phyloP scores from a whole-genome alignment of 2,329 filamentous ascomycete genomes.

The Cyphellophora europaea region DNA sequence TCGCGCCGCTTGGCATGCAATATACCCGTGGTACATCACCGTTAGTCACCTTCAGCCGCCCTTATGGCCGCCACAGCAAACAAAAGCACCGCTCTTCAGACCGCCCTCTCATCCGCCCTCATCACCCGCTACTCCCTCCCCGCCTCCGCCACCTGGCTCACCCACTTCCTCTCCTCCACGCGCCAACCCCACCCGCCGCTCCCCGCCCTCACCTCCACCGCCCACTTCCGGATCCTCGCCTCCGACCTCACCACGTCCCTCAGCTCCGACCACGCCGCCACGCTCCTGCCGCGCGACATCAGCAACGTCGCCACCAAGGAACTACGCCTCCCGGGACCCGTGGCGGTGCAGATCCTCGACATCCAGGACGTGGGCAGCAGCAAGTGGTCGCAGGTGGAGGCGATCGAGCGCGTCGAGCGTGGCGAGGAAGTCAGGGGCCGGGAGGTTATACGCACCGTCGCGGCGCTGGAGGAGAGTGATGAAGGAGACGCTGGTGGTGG shows the following conservation, averaged over 20 bases:
- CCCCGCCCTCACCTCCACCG: constrained; percentile 66
- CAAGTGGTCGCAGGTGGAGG: constrained; percentile 80
- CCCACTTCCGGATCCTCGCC: constrained; percentile 68
- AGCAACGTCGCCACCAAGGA: constrained; percentile 46
- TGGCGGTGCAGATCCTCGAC: constrained; percentile 75
- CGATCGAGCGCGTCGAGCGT: constrained; percentile 45
- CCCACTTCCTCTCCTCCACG: constrained; percentile 44
- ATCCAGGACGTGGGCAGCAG: constrained; percentile 73
- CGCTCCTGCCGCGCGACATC: constrained; percentile 51
- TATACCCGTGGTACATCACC: too few relatives aligned
- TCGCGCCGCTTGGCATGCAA: too few relatives aligned
- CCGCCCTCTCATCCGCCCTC: constrained; percentile 10
- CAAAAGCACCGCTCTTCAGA: constrained; percentile 7
- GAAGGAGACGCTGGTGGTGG: constrained; percentile 13
- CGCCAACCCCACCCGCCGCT: constrained; percentile 48
- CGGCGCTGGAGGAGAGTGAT: constrained; percentile 39
- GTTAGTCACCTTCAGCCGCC: too few relatives aligned
- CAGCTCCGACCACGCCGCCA: constrained; percentile 25
- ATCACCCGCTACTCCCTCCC: constrained; percentile 13
- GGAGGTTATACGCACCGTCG: constrained; percentile 68
- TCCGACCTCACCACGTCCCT: constrained; percentile 63
- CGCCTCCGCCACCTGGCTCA: constrained; percentile 28
- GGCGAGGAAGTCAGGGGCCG: constrained; percentile 52
- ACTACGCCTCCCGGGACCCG: constrained; percentile 47
- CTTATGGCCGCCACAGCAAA: too few relatives aligned